Base-by-base conservation (phyloP, 768 basidiomycete species). In the Mycena galericulata region DNA sequence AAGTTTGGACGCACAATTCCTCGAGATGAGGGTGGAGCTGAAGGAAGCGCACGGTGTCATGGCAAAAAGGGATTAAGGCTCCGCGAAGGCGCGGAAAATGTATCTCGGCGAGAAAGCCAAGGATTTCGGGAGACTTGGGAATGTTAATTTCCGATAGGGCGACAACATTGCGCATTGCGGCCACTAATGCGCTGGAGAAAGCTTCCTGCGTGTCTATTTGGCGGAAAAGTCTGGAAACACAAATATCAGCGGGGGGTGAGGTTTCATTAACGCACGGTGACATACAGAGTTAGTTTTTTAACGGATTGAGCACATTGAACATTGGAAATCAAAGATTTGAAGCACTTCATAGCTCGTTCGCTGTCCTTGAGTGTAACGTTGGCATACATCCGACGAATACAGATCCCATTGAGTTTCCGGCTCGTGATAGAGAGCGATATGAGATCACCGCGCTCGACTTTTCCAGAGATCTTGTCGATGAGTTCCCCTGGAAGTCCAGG, bases 41-140 rank as follows among this genome's bases (percentile, higher is more conserved):
- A 7, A 62, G 49, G 29, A 62, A 62, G 12, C 15, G 40, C 4
- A 45, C 3, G 50, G 30, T 24, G 14, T 62, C 51, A 18, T 20
- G 15, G 26, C 26, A 62, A 34, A 54, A 43, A 18, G 61, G 59
- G 14, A 62, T 62, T 15, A 32, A 6, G n/a, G 17, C n/a, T 22
- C n/a, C 38, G 20, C 50, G 61, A 18, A 62, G 50, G 20, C 34
- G 61, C 38, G 50, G 40, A 26, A 62, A 62, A 10, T 54, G 61
- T 7, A 62, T 43, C 3, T 53, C 40, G 40, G 27, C 14, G 20
- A 54, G 26, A 27, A 22, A 11, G 4, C 8, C 22, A 20, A 61
- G 24, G 24, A 61, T n/a, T 34, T 61, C 36, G 15, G 59, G 4
- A 36, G 43, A 60, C 3, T 1, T n/a, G 2, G 30, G 4, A 5